Base-by-base conservation (phyloP, 148 eudicot species). In the Polygonum aviculare region DNA sequence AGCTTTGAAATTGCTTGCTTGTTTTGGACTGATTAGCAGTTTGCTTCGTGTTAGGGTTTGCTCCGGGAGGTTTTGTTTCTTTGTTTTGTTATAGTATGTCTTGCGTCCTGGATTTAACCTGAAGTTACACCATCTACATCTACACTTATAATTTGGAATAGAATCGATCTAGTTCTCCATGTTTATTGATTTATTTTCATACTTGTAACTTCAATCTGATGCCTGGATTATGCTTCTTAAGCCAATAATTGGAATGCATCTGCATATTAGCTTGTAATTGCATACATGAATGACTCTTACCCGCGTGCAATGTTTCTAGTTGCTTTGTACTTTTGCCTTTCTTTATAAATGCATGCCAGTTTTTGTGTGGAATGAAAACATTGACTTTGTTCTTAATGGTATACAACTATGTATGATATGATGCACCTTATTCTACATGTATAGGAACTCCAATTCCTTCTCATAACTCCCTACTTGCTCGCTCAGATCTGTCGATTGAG, bases 1-100 rank as follows among this genome's bases (percentile, higher is more conserved):
- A 35, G 6, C 15, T 67, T 11, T 35, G 45, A 45, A 26, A 38
- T 67, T 67, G 8, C 16, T 7, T 67, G 15, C 38, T 33, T 12
- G 35, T 7, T 67, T 35, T 67, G 45, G 38, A 45, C 16, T 36
- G 45, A 33, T 65, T 67, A 36, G 72, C 19, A 36, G 44, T 36
- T 67, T 67, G 45, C 44, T 36, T 36, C 44, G 21, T 35, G 72
- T 45, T 67, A 67, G 72, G 72, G 72, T 67, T 67, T 67, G 45
- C 72, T 65, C 69, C 38, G 4, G 33, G 38, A 12, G 69, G 36
- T 62, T 62, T 31, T 67, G 8, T n/a, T 5, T 55, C 9, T 55
- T 55, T 55, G 31, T 18, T 19, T 55, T 18, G 62, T 67, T 15
- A 14, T 45, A 33, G 6, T 67, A 36, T 12, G 44, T 15, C 72